phyloP scores from a whole-genome alignment of 2,329 filamentous ascomycete genomes.

The Aspergillus neoniger region DNA sequence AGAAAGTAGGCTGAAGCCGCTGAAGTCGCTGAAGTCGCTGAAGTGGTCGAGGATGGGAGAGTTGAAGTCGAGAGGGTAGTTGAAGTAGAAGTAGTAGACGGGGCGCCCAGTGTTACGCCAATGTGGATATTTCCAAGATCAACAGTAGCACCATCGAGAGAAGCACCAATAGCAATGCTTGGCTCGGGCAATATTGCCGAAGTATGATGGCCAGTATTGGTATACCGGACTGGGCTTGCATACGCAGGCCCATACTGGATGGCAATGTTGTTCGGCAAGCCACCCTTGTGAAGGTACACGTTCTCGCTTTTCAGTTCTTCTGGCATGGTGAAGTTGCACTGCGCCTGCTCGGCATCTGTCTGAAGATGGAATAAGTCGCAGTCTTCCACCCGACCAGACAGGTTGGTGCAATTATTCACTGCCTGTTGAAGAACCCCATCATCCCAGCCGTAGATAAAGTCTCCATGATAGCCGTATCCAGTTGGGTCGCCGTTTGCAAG shows the following conservation, averaged over 20 bases:
- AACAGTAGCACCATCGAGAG: constrained; percentile 2
- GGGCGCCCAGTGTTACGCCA: neutral
- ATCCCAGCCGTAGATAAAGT: constrained; percentile 82
- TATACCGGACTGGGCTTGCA: constrained; percentile 30
- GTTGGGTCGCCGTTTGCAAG: constrained; percentile 76
- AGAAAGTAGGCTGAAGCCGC: neutral
- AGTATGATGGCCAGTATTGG: constrained; percentile 2
- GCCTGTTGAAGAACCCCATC: constrained; percentile 67
- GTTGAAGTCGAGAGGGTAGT: neutral
- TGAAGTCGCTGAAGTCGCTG: too few relatives aligned
- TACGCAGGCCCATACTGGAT: constrained; percentile 51
- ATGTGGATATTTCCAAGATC: constrained; percentile 6
- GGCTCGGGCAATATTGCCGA: constrained; percentile 8
- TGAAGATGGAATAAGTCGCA: constrained; percentile 70
- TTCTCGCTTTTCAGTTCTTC: constrained; percentile 60
- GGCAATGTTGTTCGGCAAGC: constrained; percentile 66
- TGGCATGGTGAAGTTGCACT: constrained; percentile 67
- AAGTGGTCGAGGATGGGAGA: neutral
- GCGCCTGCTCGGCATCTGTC: constrained; percentile 51
- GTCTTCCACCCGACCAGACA: constrained; percentile 68
- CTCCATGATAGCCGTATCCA: constrained; percentile 74
- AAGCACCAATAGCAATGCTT: constrained; percentile 4
- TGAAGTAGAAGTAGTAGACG: neutral
- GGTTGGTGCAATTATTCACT: constrained; percentile 73
- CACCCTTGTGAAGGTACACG: constrained; percentile 55